These are phyloP conservation scores for Aplosporella prunicola DNA, from an alignment of 2,329 filamentous ascomycete species.

Conservation along the genomic window DNA sequence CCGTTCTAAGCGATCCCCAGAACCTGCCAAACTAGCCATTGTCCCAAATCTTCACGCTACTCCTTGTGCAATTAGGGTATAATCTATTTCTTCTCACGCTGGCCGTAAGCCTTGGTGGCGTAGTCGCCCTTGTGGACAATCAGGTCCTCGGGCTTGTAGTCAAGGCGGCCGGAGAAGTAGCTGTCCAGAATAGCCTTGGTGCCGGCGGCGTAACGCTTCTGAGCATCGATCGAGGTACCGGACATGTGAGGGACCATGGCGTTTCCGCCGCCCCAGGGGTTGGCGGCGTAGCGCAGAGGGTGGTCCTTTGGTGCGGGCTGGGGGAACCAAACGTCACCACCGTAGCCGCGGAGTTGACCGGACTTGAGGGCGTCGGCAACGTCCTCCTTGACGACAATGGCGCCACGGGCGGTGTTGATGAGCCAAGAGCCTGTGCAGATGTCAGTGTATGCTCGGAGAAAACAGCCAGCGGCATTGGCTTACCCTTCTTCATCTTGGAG, in stretches of 20 bases:
- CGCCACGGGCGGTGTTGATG: slow-evolving; percentile 95
- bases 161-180: slow-evolving; percentile 78
- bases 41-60: too few species aligned
- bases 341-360: slow-evolving; percentile 85
- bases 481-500: slow-evolving; percentile 96
- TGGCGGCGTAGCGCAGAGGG: slow-evolving; percentile 82
- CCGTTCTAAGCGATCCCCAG: not conserved
- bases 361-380: slow-evolving; percentile 87
- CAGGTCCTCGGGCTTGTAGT: slow-evolving; percentile 84
- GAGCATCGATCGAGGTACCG: slow-evolving; percentile 94
- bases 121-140: slow-evolving; percentile 89
- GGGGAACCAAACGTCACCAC: slow-evolving; percentile 89
- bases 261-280: slow-evolving; percentile 93
- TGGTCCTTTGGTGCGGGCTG: slow-evolving; percentile 94
- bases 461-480: slow-evolving; percentile 18
- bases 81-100: slow-evolving; percentile 48
- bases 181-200: slow-evolving; percentile 83
- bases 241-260: slow-evolving; percentile 99
- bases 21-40: too few species aligned
- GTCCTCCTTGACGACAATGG: slow-evolving; percentile 99
- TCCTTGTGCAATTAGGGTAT: too few species aligned
- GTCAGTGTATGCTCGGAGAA: slow-evolving; percentile 4
- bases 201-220: slow-evolving; percentile 74
- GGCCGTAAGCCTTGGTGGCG: slow-evolving; percentile 86
- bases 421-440: slow-evolving; percentile 67